phyloP scores from a whole-genome alignment of 768 basidiomycete genomes.

The Russula sp. region DNA sequence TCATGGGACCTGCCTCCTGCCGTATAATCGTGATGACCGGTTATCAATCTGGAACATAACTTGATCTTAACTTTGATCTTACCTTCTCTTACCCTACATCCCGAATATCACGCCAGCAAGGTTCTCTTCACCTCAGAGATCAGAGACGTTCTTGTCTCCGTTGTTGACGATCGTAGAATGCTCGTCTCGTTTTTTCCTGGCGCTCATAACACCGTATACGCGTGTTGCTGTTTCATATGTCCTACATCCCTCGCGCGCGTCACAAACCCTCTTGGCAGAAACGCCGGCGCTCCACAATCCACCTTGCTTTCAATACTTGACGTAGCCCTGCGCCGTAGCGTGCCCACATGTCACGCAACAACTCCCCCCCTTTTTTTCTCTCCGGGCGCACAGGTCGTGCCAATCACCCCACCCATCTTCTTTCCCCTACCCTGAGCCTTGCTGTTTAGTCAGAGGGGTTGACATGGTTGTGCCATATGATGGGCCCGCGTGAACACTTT shows the following conservation, averaged over 20 bases:
- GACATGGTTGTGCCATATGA: neutral
- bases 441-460: neutral
- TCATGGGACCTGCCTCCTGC: neutral
- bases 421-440: neutral
- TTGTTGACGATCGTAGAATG: neutral
- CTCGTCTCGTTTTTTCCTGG: neutral
- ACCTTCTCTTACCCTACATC: neutral
- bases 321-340: neutral
- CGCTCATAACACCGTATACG: neutral
- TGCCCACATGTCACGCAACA: neutral
- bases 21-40: neutral
- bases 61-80: neutral
- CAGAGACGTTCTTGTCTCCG: neutral
- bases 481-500: neutral
- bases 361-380: neutral
- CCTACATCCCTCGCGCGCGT: neutral
- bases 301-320: neutral
- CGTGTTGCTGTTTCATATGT: neutral
- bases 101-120: neutral
- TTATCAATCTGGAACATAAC: neutral
- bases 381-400: neutral
- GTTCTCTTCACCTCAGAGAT: neutral
- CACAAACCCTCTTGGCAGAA: neutral
- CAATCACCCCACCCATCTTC: neutral
- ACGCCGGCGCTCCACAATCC: conserved; percentile 1